A percentile compares a stretch with the other conserved stretches of the same genome.
These are phyloP conservation scores for Pleurostoma richardsiae DNA, from an alignment of 2,329 filamentous ascomycete species.

Conservation along the genomic window DNA sequence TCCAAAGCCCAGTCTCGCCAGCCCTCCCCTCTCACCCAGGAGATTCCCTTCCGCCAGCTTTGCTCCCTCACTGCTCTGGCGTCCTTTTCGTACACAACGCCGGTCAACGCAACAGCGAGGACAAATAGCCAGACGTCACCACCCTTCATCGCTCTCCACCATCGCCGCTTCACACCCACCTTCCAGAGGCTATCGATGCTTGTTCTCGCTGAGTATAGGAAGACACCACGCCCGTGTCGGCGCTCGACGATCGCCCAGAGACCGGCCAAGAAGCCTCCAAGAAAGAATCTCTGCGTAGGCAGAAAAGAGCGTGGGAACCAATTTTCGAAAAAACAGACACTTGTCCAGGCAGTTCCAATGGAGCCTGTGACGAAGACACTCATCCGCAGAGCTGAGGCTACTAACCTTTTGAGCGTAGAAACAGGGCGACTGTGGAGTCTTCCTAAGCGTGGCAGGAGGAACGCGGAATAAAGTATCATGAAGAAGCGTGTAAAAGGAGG, in stretches of 20 bases:
- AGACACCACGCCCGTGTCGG: constrained; percentile 58
- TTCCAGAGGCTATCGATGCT: constrained; percentile 86
- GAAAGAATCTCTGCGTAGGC: constrained; percentile 81
- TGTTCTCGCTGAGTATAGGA: constrained; percentile 73
- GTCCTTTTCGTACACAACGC: constrained; percentile 70
- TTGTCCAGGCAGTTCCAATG: constrained; percentile 84
- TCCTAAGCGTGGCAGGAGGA: constrained; percentile 66
- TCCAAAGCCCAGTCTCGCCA: constrained; percentile 62
- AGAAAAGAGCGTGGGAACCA: constrained; percentile 70
- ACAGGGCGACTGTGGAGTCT: constrained; percentile 65
- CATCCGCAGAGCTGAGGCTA: constrained; percentile 66
- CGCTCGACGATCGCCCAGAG: constrained; percentile 78
- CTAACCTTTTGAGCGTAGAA: constrained; percentile 59
- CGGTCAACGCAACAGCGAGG: constrained; percentile 69
- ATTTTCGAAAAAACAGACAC: constrained; percentile 82
- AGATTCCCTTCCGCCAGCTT: constrained; percentile 65
- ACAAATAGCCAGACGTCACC: constrained; percentile 86
- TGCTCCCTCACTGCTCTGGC: constrained; percentile 63
- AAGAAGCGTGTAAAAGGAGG: constrained; percentile 74
- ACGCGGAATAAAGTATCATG: constrained; percentile 65
- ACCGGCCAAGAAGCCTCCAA: constrained; percentile 81
- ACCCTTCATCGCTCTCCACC: constrained; percentile 78
- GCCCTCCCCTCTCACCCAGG: constrained; percentile 70
- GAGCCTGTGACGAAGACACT: constrained; percentile 74
- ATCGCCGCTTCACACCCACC: constrained; percentile 83